Evolutionary conservation across 306 rosid genomes (phyloP), one percentile per base, ranked within the genome.

Genomic region (Ochetophila trinervis): DNA sequence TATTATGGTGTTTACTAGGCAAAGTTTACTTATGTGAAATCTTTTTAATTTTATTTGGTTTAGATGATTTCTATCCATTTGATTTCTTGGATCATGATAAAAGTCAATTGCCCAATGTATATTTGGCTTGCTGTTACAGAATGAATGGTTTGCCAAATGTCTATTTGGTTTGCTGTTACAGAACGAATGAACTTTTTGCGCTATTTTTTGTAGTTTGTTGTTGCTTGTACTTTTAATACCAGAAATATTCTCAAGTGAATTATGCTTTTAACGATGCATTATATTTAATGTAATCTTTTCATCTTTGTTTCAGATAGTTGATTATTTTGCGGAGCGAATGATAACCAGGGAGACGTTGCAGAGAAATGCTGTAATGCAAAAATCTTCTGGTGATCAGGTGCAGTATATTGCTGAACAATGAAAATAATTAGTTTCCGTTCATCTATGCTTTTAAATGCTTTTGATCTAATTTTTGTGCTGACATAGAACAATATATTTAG

Each of bases 291-390:
- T 34, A 63, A 58, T 51, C 45, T 59, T 32, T 62, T 16, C 30
- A 8, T 4, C 62, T 36, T 70, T 77, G 47, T 83, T 85, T 81
- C 94, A 93, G 98, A 61, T 93, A 78, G 42, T 84, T 16, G 80
- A 62, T 37, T 93, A 89, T 78, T 82, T 93, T 76, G 68, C 86
- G 0, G 91, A 87, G 80, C 88, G 98, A 65, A 48, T 78, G 74
- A 89, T 93, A 69, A 84, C 97, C 1, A 78, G 57, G 63, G 74
- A 78, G 62, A 93, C 95, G 40, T 65, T 93, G 73, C 60, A 63
- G 64, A 89, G 94, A 77, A 93, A 93, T 86, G 69, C 63, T 62
- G 89, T 89, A 13, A 87, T 53, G 94, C 96, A 93, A 81, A 93
- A 75, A 74, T 67, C 60, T 61, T 74, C 13, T 77, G 58, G 48